Conservation (phyloP, 2,329 filamentous ascomycete genomes). For the Parascedosporium putredinis region DNA sequence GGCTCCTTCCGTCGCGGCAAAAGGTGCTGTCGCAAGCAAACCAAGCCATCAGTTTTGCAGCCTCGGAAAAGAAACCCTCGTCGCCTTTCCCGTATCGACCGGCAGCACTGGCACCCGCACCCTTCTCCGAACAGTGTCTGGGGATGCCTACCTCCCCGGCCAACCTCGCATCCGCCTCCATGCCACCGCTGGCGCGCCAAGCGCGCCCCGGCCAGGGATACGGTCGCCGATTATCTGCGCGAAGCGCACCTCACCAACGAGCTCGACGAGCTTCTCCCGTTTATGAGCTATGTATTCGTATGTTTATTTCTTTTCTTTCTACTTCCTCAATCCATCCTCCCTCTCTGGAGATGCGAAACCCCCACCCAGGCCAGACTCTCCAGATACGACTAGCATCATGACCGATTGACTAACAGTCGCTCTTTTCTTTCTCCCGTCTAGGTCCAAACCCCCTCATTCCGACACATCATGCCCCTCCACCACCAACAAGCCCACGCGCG, state of each 20-base stretch:
- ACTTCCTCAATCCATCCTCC: not conserved
- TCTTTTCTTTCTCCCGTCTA: too few species aligned
- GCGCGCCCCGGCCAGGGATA: not conserved
- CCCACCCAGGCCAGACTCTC: too few species aligned
- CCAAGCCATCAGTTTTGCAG: too few species aligned
- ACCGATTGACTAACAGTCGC: too few species aligned
- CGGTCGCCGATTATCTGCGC: not conserved
- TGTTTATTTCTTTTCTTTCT: not conserved
- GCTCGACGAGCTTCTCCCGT: constrained; percentile 4
- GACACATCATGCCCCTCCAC: constrained; percentile 24
- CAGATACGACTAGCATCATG: too few species aligned
- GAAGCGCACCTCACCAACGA: not conserved
- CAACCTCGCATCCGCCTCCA: constrained; percentile 3
- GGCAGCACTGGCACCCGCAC: too few species aligned
- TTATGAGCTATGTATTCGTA: constrained; percentile 8
- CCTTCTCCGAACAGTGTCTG: not conserved
- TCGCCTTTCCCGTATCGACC: too few species aligned
- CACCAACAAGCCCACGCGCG: constrained; percentile 26
- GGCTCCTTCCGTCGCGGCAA: too few species aligned
- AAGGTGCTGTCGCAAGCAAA: too few species aligned
- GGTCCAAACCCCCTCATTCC: constrained; percentile 6
- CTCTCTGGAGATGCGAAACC: not conserved
- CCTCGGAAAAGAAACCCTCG: too few species aligned
- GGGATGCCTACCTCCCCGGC: not conserved
- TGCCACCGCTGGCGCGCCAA: too few species aligned